phyloP scores from a whole-genome alignment of 1,284 basidiomycete species.

The Pseudozyma pruni region DNA sequence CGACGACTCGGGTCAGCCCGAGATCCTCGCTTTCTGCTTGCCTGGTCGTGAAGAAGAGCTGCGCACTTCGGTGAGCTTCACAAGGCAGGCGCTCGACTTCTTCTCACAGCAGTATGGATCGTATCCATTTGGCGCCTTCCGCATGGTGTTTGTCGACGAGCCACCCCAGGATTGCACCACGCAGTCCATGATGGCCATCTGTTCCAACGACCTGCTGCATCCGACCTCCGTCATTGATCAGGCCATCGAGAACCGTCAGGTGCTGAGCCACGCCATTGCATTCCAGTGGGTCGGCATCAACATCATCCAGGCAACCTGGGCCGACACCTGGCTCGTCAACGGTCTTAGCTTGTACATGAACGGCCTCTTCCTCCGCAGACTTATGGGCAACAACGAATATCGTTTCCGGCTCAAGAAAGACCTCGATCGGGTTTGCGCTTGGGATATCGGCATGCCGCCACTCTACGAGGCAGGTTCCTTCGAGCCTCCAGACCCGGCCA shows the following conservation, averaged over 20 bases:
- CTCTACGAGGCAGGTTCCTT: conserved; percentile 86
- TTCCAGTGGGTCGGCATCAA: conserved; percentile 98
- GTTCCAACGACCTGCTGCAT: conserved; percentile 85
- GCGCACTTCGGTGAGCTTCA: conserved; percentile 77
- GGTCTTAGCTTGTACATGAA: conserved; percentile 91
- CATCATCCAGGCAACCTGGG: conserved; percentile 92
- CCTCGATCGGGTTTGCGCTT: conserved; percentile 88
- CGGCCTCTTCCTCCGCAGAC: conserved; percentile 84
- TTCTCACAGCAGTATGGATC: conserved; percentile 92
- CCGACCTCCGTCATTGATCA: conserved; percentile 92
- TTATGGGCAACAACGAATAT: conserved; percentile 97
- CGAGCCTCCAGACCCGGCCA: conserved; percentile 73
- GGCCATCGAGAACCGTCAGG: conserved; percentile 87
- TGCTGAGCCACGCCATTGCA: conserved; percentile 81
- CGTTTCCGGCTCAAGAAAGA: conserved; percentile 95
- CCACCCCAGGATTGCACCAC: conserved; percentile 76
- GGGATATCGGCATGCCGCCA: conserved; percentile 89
- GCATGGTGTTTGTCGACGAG: conserved; percentile 94
- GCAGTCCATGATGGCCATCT: conserved; percentile 83
- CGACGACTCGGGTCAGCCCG: conserved; percentile 73
- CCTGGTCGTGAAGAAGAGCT: conserved; percentile 81
- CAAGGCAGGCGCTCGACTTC: conserved; percentile 90
- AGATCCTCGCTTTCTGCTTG: conserved; percentile 90
- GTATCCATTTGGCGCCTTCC: conserved; percentile 92
- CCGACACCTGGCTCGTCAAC: conserved; percentile 95